Conservation (phyloP, 495 filamentous ascomycete genomes). For the Tuber borchii region DNA sequence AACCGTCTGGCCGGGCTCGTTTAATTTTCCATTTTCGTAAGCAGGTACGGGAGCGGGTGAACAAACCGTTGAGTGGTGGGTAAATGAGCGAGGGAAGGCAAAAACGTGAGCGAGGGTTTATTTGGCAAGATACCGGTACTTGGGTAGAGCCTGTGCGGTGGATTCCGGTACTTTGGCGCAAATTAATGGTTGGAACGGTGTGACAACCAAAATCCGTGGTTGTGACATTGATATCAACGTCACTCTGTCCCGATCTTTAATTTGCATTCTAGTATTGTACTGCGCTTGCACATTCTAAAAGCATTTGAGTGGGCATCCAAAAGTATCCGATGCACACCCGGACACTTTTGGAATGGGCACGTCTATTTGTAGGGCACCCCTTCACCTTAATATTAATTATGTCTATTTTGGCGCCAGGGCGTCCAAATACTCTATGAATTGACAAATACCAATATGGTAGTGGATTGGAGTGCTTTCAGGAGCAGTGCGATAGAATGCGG, state of each 20-base stretch:
- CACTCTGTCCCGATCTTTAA: no score
- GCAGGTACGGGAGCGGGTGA: not conserved
- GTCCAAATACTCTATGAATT: not conserved
- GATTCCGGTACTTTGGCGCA: no score
- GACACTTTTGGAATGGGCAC: no score
- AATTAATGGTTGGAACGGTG: no score
- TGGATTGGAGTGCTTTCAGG: no score
- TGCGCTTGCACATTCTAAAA: no score
- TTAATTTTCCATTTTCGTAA: not conserved
- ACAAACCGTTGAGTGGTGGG: not conserved
- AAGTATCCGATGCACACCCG: no score
- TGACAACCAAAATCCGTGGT: no score
- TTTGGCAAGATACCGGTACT: not conserved
- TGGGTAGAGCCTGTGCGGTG: not conserved
- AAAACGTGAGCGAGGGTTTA: not conserved
- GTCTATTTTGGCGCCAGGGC: not conserved
- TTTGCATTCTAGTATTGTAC: no score
- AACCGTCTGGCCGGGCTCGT: not conserved
- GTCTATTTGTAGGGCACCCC: not conserved
- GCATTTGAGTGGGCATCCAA: no score
- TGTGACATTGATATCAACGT: no score
- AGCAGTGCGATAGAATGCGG: not conserved
- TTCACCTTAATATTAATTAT: not conserved
- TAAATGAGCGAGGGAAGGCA: not conserved
- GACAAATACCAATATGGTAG: not conserved